Evolutionary conservation across 202 grass and related monocot species (phyloP).

Genomic region (Panicum hallii): DNA sequence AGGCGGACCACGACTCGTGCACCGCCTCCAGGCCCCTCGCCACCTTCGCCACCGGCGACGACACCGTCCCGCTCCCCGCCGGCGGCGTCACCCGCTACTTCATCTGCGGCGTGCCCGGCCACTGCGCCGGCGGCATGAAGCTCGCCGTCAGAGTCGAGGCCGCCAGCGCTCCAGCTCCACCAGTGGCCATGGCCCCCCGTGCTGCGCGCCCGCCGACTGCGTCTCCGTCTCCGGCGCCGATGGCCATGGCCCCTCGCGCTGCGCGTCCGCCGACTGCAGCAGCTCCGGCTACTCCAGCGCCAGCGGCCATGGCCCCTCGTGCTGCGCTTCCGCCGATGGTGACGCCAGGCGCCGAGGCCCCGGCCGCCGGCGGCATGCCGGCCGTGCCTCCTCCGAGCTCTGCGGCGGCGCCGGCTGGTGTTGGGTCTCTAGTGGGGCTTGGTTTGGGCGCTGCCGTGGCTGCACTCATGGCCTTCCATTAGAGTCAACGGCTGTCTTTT

Average conservation of each 20-base stretch:
- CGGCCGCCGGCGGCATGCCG: not conserved
- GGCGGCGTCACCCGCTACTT: constrained; percentile 54
- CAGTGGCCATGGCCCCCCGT: not conserved
- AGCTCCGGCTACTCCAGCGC: not conserved
- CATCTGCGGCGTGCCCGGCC: constrained; percentile 48
- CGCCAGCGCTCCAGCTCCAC: not conserved
- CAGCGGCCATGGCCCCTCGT: not conserved
- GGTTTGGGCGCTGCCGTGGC: not conserved
- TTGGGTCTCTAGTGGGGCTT: not conserved
- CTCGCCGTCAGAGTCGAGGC: constrained; percentile 41
- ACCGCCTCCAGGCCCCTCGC: constrained; percentile 24
- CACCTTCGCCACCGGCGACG: constrained; percentile 33
- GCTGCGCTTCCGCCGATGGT: not conserved
- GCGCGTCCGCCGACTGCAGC: not conserved
- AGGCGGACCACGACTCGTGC: constrained; percentile 45
- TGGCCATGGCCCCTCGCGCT: not conserved
- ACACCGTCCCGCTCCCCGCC: constrained; percentile 35
- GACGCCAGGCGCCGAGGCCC: not conserved
- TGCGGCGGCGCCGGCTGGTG: not conserved
- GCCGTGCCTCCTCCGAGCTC: constrained; percentile 26
- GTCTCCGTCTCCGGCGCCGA: not conserved
- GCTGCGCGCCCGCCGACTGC: not conserved
- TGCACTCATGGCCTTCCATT: constrained; percentile 24
- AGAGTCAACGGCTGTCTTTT: not conserved
- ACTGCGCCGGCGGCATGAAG: constrained; percentile 67